These are phyloP conservation scores for Yamadazyma blattariae DNA, from an alignment of 1,139 yeast species.

Conservation along the genomic window DNA sequence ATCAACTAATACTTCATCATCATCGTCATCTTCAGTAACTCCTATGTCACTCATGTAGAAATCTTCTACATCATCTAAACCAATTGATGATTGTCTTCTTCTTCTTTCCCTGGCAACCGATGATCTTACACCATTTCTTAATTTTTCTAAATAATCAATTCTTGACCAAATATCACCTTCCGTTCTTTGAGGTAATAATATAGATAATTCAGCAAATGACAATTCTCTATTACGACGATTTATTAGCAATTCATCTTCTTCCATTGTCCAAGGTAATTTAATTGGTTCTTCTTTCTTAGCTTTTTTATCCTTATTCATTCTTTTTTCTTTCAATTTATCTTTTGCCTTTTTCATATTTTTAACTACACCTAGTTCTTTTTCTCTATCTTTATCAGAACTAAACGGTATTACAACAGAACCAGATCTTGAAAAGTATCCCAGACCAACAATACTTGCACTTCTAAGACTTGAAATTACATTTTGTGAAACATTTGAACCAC, in stretches of 20 bases:
- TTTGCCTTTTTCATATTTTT: slow-evolving; percentile 8
- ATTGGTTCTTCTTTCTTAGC: slow-evolving; percentile 24
- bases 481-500: slow-evolving; percentile 40
- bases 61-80: slow-evolving; percentile 47
- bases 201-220: slow-evolving; percentile 70
- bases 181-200: slow-evolving; percentile 68
- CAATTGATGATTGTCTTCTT: slow-evolving; percentile 40
- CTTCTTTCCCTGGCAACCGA: slow-evolving; percentile 31
- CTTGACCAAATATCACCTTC: slow-evolving; percentile 73
- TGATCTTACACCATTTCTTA: slow-evolving; percentile 40
- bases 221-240: slow-evolving; percentile 58
- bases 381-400: slow-evolving; percentile 30
- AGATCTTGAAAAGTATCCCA: slow-evolving; percentile 40
- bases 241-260: slow-evolving; percentile 69
- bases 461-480: slow-evolving; percentile 40
- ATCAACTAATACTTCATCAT: slow-evolving; percentile 38
- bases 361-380: slow-evolving; percentile 13
- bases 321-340: slow-evolving; percentile 7
- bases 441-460: slow-evolving; percentile 40
- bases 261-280: slow-evolving; percentile 54
- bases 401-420: slow-evolving; percentile 47
- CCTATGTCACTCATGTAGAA: slow-evolving; percentile 42
- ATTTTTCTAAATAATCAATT: slow-evolving; percentile 52
- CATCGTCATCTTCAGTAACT: slow-evolving; percentile 35
- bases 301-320: slow-evolving; percentile 8